Percentiles rank a stretch among this genome's conserved stretches.
These are phyloP conservation scores for Chrysanthemum makinoi DNA, from an alignment of 129 eudicot genomes.

Conservation along the genomic window DNA sequence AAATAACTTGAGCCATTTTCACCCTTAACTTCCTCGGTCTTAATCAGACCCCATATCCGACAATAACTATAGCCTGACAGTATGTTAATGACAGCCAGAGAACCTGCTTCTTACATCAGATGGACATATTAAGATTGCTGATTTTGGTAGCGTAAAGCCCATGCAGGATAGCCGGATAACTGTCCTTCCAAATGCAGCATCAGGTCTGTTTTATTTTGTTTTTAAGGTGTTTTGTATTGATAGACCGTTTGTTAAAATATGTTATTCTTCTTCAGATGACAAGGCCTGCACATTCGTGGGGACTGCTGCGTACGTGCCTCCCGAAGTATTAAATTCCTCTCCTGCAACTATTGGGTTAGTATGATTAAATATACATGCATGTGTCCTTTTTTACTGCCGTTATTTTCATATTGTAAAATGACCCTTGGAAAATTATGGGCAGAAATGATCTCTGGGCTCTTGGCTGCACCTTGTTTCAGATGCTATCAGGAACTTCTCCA, in stretches of 20 bases:
- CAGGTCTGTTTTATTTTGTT: slow-evolving; percentile 40
- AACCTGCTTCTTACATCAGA: slow-evolving; percentile 85
- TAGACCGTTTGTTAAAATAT: slow-evolving; percentile 14
- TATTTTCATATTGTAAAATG: slow-evolving; percentile 16
- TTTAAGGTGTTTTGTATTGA: slow-evolving; percentile 5
- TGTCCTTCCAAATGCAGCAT: slow-evolving; percentile 94
- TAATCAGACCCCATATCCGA: not conserved
- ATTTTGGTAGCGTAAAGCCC: slow-evolving; percentile 99
- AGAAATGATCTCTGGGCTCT: slow-evolving; percentile 99
- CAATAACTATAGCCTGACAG: slow-evolving; percentile 27
- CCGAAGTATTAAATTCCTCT: slow-evolving; percentile 47
- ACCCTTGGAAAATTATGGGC: slow-evolving; percentile 29
- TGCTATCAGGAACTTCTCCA: slow-evolving; percentile 98
- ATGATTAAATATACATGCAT: not conserved
- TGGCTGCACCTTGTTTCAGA: slow-evolving; percentile 99
- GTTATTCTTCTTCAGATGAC: slow-evolving; percentile 55
- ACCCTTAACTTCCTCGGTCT: not conserved
- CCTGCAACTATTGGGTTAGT: slow-evolving; percentile 70
- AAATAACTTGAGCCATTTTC: too few relatives aligned
- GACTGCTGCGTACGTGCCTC: slow-evolving; percentile 99
- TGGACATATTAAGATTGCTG: slow-evolving; percentile 97
- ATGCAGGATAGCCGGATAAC: slow-evolving; percentile 87
- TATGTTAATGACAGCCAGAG: slow-evolving; percentile 80
- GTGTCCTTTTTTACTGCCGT: slow-evolving; percentile 7
- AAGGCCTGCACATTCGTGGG: slow-evolving; percentile 97